Evolutionary conservation across 2,329 filamentous ascomycete genomes (phyloP).

Genomic region (Lomentospora prolificans): DNA sequence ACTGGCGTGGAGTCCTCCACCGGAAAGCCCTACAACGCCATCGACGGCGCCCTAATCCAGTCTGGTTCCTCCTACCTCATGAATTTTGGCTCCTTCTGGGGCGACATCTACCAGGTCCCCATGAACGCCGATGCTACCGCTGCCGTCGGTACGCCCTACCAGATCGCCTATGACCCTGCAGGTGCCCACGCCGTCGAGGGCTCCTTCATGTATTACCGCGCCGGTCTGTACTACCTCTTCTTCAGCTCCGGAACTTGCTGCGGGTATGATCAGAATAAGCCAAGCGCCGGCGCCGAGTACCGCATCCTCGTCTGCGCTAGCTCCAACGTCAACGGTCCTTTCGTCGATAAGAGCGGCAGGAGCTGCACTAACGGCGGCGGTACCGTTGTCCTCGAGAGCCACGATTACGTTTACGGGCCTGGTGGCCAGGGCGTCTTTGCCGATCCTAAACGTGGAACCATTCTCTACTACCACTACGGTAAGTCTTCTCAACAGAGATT

Average conservation of each 20-base stretch:
- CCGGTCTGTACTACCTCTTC: constrained; percentile 54
- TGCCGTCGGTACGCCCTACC: constrained; percentile 9
- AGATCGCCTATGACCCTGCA: constrained; percentile 7
- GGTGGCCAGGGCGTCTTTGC: constrained; percentile 44
- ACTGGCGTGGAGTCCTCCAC: constrained; percentile 38
- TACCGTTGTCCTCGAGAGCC: constrained; percentile 48
- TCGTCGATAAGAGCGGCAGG: constrained; percentile 44
- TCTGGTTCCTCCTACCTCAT: constrained; percentile 32
- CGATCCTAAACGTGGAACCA: constrained; percentile 20
- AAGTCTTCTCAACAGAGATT: constrained; percentile 17
- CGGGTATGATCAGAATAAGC: constrained; percentile 39
- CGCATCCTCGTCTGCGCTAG: constrained; percentile 57
- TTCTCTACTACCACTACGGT: constrained; percentile 36
- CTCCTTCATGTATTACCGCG: constrained; percentile 43
- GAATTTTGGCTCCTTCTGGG: constrained; percentile 62
- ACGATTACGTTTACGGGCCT: constrained; percentile 53
- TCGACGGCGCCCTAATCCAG: constrained; percentile 46
- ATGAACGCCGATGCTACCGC: constrained; percentile 29
- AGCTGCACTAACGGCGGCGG: constrained; percentile 51
- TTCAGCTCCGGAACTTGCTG: constrained; percentile 54
- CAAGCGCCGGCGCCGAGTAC: constrained; percentile 52
- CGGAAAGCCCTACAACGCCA: constrained; percentile 43
- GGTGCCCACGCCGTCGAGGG: constrained; percentile 47
- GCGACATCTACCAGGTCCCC: constrained; percentile 49
- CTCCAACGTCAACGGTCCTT: constrained; percentile 38